These are phyloP conservation scores for Tylopilus cervinicoccineus DNA, from an alignment of 768 basidiomycete genomes.

Conservation along the genomic window DNA sequence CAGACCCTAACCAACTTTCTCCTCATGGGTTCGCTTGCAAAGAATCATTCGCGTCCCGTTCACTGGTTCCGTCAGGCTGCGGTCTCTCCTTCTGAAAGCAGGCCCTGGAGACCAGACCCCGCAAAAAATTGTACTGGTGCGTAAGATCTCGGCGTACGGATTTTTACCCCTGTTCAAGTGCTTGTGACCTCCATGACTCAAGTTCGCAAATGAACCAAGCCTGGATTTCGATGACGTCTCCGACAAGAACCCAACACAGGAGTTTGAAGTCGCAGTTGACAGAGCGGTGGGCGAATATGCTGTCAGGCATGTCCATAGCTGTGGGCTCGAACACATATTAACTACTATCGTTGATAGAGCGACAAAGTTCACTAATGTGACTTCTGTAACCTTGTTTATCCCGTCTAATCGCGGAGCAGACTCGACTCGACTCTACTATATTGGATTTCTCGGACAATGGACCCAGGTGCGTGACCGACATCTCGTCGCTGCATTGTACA, in stretches of 20 bases:
- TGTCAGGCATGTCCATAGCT: constrained; percentile 53
- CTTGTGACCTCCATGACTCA: not conserved
- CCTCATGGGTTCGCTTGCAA: not conserved
- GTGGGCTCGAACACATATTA: not conserved
- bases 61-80: constrained; percentile 80
- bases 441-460: constrained; percentile 84
- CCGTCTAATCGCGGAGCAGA: constrained; percentile 79
- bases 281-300: constrained; percentile 83
- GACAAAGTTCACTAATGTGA: constrained; percentile 81
- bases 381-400: constrained; percentile 79
- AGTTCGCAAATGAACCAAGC: constrained; percentile 77
- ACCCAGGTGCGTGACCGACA: constrained; percentile 49
- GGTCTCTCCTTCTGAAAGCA: constrained; percentile 76
- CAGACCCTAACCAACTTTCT: not conserved
- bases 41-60: constrained; percentile 87
- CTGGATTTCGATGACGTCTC: constrained; percentile 78
- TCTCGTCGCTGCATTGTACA: not conserved
- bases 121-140: constrained; percentile 62
- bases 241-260: constrained; percentile 63
- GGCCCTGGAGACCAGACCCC: constrained; percentile 82
- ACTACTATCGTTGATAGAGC: constrained; percentile 43
- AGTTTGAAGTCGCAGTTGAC: constrained; percentile 64
- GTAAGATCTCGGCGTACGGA: constrained; percentile 20
- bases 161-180: not conserved
- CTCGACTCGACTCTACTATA: constrained; percentile 70